phyloP scores from a whole-genome alignment of 202 grass and related monocot genomes.

The Cymbopogon flexuosus region DNA sequence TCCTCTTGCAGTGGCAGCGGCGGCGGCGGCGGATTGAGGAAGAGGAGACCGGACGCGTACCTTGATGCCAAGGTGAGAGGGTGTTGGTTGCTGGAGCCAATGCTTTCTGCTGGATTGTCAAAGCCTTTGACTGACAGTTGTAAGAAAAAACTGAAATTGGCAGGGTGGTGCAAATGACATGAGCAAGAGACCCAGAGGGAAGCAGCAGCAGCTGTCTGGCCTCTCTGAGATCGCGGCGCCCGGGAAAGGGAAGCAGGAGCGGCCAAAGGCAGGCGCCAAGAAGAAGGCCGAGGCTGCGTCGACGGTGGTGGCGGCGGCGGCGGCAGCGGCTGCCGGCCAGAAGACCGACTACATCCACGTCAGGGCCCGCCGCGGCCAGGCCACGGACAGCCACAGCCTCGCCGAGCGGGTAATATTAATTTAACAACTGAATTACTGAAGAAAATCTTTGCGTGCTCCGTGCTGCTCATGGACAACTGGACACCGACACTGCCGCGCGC shows the following conservation, averaged over 20 bases:
- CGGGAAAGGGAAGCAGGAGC: constrained; percentile 36
- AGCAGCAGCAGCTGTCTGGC: constrained; percentile 40
- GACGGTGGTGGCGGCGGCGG: background rate
- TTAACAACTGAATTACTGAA: background rate
- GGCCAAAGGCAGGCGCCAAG: constrained; percentile 21
- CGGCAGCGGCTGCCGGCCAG: constrained; percentile 20
- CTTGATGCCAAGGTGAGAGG: constrained; percentile 47
- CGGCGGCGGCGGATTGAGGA: constrained; percentile 28
- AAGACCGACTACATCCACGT: constrained; percentile 94
- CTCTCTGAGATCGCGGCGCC: background rate
- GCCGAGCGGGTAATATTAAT: constrained; percentile 69
- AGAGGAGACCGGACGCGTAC: constrained; percentile 46
- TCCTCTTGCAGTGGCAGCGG: constrained; percentile 23
- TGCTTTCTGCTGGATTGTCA: background rate
- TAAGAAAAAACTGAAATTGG: background rate
- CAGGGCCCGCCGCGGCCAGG: constrained; percentile 87
- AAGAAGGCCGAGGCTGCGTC: constrained; percentile 34
- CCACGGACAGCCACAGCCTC: constrained; percentile 95
- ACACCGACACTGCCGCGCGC: background rate
- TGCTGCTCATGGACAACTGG: background rate
- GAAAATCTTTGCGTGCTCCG: background rate
- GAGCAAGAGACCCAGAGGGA: constrained; percentile 61
- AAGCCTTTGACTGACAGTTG: background rate
- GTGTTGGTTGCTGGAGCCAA: background rate
- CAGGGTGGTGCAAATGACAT: constrained; percentile 28